phyloP scores from a whole-genome alignment of 2,329 filamentous ascomycete genomes.

The Aspergillus sergii region DNA sequence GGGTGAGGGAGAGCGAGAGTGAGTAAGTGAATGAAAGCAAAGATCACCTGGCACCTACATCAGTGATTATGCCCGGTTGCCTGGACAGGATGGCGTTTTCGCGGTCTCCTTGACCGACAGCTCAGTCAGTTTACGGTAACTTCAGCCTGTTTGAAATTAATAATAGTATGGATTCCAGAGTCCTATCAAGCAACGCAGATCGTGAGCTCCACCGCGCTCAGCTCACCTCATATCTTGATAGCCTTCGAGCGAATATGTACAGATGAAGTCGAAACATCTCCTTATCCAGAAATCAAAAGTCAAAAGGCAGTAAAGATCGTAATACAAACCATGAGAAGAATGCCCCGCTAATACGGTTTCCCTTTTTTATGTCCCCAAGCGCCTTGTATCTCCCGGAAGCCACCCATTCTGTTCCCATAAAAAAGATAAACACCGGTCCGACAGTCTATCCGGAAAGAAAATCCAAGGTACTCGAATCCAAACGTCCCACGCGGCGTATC shows the following conservation, averaged over 20 bases:
- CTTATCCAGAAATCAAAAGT: slow-evolving; percentile 11
- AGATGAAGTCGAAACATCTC: slow-evolving; percentile 24
- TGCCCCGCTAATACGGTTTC: slow-evolving; percentile 29
- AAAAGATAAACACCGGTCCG: slow-evolving; percentile 30
- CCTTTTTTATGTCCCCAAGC: slow-evolving; percentile 30
- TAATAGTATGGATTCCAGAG: background rate
- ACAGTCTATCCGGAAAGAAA: slow-evolving; percentile 37
- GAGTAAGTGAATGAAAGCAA: background rate
- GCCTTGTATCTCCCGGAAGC: slow-evolving; percentile 29
- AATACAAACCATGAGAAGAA: slow-evolving; percentile 18
- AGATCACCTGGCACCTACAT: background rate
- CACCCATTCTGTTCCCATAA: slow-evolving; percentile 26
- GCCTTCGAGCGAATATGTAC: slow-evolving; percentile 29
- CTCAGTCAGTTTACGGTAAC: background rate
- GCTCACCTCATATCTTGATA: background rate
- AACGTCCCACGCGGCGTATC: slow-evolving; percentile 12
- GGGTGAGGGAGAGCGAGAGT: slow-evolving; percentile 5
- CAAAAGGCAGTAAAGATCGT: slow-evolving; percentile 19
- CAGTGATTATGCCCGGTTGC: too few species aligned
- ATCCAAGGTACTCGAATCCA: slow-evolving; percentile 13
- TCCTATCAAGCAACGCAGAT: background rate
- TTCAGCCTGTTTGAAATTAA: background rate
- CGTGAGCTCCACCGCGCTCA: background rate
- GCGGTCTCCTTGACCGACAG: background rate
- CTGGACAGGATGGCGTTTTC: background rate